Percentiles rank a stretch among this genome's conserved stretches.
These are phyloP conservation scores for Paramarasmius palmivorus DNA, from an alignment of 1,284 basidiomycete genomes.

Conservation along the genomic window DNA sequence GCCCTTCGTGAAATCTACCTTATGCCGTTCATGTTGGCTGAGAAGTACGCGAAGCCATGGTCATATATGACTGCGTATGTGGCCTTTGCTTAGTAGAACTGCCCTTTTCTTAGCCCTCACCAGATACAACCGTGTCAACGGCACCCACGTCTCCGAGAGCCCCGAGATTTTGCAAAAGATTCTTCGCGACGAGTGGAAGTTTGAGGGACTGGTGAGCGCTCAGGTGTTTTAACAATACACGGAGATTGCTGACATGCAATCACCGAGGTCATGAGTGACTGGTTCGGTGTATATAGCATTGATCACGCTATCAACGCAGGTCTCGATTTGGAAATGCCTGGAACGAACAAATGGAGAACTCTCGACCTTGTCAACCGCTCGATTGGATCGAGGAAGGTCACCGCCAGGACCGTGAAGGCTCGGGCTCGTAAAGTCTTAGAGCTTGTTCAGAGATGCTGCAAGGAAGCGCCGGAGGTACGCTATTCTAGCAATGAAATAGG, in stretches of 20 bases:
- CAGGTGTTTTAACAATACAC: not conserved
- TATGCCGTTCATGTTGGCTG: constrained; percentile 81
- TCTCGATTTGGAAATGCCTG: constrained; percentile 82
- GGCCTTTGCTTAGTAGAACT: not conserved
- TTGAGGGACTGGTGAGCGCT: constrained; percentile 51
- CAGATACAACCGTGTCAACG: constrained; percentile 72
- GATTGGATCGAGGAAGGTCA: constrained; percentile 65
- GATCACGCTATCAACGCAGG: constrained; percentile 70
- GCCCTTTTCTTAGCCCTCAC: not conserved
- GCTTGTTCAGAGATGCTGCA: constrained; percentile 63
- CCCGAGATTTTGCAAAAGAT: constrained; percentile 60
- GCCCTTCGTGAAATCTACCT: constrained; percentile 83
- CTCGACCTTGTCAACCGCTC: constrained; percentile 65
- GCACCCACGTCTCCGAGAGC: constrained; percentile 73
- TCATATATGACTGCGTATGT: constrained; percentile 72
- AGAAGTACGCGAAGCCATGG: constrained; percentile 72
- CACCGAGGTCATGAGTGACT: not conserved
- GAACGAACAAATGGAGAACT: constrained; percentile 68
- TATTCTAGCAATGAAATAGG: not conserved
- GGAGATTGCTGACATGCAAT: constrained; percentile 33
- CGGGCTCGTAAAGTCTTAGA: constrained; percentile 68
- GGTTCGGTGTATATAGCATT: constrained; percentile 72
- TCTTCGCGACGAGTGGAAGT: constrained; percentile 77
- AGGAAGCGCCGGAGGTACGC: constrained; percentile 59
- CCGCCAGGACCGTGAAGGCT: constrained; percentile 62